Evolutionary conservation across 306 rosid genomes (phyloP), one percentile per base, ranked within the genome.

Genomic region (Casuarina cunninghamiana): DNA sequence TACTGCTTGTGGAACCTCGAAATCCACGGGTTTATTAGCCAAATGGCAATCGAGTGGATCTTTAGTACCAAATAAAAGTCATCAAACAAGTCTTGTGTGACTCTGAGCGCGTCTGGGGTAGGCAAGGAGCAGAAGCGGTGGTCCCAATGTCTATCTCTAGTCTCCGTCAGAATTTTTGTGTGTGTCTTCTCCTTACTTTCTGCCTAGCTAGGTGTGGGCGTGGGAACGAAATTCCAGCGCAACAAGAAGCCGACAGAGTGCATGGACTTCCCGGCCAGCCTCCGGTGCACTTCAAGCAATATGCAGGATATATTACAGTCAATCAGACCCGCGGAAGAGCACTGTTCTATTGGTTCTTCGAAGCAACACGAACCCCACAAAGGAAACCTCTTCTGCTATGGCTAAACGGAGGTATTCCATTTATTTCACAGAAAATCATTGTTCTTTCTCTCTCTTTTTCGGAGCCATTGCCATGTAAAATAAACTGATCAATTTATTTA

Each of bases 341-440:
- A 43, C 82, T 93, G 75, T 93, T 93, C 75, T 93, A 93, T 82
- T 93, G 98, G 98, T 93, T 93, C 79, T 89, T 93, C 10, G 92
- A 89, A 63, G 82, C 97, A 49, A 60, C 79, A 13, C 37, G 77
- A 0, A 69, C 81, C 5, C 84, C 95, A 12, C 50, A 80, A 15
- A 10, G 79, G 0, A 91, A 91, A 80, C 97, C 98, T 69, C 72
- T 93, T 51, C 87, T 93, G 35, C 86, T 93, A 0, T 93, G 98
- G 98, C 95, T 93, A 46, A 93, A 93, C 73, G 98, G 98, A 91
- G 98, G 98, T 93, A 83, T 2, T 11, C 3, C 2, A 43, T 7
- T 42, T 19, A 26, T 73, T 48, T 49, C 16, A 26, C 32, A 26
- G 32, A 26, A 26, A 26, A 26, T 26, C 32, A 26, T 26, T 26